Evolutionary conservation across 108 stramenopile genomes (phyloP).

Genomic region (Cyclotella sp.): DNA sequence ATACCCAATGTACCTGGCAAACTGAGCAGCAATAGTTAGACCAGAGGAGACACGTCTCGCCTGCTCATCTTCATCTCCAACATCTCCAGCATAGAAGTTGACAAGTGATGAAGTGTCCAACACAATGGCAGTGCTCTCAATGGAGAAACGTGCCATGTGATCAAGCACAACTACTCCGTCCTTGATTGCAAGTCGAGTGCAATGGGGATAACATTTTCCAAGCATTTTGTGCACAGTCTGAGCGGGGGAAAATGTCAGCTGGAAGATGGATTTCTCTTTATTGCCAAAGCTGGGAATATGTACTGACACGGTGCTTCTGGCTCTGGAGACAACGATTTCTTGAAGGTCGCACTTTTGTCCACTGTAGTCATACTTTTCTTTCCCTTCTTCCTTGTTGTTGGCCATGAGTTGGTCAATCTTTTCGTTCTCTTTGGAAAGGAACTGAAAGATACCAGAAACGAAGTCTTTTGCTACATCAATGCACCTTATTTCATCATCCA

Average conservation of each 20-base stretch:
- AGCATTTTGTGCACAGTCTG: slow-evolving; percentile 16
- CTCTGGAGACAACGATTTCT: slow-evolving; percentile 23
- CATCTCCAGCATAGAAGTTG: slow-evolving; percentile 17
- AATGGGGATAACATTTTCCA: slow-evolving; percentile 25
- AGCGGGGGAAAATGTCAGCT: slow-evolving; percentile 23
- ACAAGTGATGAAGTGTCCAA: slow-evolving; percentile 22
- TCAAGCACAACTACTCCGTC: slow-evolving; percentile 27
- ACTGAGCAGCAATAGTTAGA: slow-evolving; percentile 6
- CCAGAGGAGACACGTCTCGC: slow-evolving; percentile 14
- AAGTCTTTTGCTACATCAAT: slow-evolving; percentile 28
- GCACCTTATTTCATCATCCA: slow-evolving; percentile 25
- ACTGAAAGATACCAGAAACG: slow-evolving; percentile 22
- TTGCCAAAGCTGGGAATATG: slow-evolving; percentile 20
- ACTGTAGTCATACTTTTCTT: not conserved
- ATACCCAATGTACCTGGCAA: slow-evolving; percentile 26
- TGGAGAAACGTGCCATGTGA: slow-evolving; percentile 26
- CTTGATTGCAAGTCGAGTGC: slow-evolving; percentile 26
- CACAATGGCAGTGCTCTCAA: slow-evolving; percentile 26
- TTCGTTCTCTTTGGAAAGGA: slow-evolving; percentile 20
- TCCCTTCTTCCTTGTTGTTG: not conserved
- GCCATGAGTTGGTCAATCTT: slow-evolving; percentile 10
- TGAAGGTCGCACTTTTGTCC: slow-evolving; percentile 26
- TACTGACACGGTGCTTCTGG: slow-evolving; percentile 32
- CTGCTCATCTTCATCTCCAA: slow-evolving; percentile 13
- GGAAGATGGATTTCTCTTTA: slow-evolving; percentile 1